Percentiles rank a stretch among this genome's conserved stretches.
phyloP scores from a whole-genome alignment of 495 filamentous ascomycete genomes.

The Pyrenula aspistea region DNA sequence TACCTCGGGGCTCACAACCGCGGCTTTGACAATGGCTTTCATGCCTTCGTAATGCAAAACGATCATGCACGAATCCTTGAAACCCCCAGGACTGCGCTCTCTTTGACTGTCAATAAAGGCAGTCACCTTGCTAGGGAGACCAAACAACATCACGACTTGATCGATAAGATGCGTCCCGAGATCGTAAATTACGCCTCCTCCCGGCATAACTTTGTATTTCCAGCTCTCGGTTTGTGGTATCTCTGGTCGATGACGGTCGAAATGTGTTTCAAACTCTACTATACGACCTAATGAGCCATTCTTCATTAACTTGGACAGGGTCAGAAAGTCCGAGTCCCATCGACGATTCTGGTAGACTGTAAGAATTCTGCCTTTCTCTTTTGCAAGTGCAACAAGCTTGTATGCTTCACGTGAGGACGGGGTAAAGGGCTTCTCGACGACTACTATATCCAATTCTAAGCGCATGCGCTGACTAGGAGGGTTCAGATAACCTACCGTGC shows the following conservation, averaged over 20 bases:
- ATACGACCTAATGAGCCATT: slow-evolving; percentile 47
- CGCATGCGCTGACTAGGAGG: neutral
- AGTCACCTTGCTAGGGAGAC: slow-evolving; percentile 55
- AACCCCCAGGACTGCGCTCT: slow-evolving; percentile 35
- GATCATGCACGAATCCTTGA: slow-evolving; percentile 59
- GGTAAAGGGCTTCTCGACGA: slow-evolving; percentile 86
- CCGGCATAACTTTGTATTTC: slow-evolving; percentile 59
- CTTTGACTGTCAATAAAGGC: slow-evolving; percentile 59
- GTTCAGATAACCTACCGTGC: slow-evolving; percentile 34
- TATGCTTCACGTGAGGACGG: slow-evolving; percentile 59
- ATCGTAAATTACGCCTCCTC: slow-evolving; percentile 67
- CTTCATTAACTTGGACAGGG: slow-evolving; percentile 50
- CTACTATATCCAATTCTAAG: slow-evolving; percentile 24
- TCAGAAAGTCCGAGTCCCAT: slow-evolving; percentile 78
- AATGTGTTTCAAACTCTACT: slow-evolving; percentile 74
- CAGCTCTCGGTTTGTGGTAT: slow-evolving; percentile 43
- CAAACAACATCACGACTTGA: slow-evolving; percentile 70
- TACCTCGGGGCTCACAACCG: slow-evolving; percentile 55
- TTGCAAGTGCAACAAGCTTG: slow-evolving; percentile 53
- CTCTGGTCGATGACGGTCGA: slow-evolving; percentile 63
- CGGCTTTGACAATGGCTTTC: slow-evolving; percentile 56
- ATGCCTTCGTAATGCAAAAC: slow-evolving; percentile 53
- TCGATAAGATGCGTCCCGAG: slow-evolving; percentile 77
- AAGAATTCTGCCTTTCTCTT: slow-evolving; percentile 45
- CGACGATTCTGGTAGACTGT: slow-evolving; percentile 86